These are phyloP conservation scores for Suillus fuscotomentosus DNA, from an alignment of 768 basidiomycete genomes.

Conservation along the genomic window DNA sequence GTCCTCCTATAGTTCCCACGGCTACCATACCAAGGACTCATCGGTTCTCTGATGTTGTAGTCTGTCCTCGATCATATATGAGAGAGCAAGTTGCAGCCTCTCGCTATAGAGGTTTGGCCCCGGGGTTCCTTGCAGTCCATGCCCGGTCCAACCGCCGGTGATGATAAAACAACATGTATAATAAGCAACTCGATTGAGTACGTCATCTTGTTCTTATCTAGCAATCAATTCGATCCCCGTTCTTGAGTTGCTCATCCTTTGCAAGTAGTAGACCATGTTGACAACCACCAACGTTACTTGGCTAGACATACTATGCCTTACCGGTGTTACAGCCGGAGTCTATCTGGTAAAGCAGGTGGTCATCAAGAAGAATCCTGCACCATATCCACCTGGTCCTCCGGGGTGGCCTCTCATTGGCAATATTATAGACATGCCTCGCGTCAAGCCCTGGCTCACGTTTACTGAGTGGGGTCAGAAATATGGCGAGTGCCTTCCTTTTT, in stretches of 20 bases:
- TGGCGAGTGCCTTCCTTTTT: not conserved
- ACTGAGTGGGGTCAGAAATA: not conserved
- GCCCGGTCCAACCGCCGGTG: too few relatives aligned
- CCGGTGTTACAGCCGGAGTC: not conserved
- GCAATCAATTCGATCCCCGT: not conserved
- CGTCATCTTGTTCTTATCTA: too few relatives aligned
- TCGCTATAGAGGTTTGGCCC: too few relatives aligned
- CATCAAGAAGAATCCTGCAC: not conserved
- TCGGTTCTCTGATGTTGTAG: too few relatives aligned
- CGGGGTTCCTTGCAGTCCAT: too few relatives aligned
- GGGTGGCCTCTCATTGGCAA: not conserved
- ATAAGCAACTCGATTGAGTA: too few relatives aligned
- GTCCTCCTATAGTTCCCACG: too few relatives aligned
- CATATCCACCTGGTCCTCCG: not conserved
- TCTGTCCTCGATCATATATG: too few relatives aligned
- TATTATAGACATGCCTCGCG: not conserved
- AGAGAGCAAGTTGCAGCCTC: too few relatives aligned
- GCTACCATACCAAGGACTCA: too few relatives aligned
- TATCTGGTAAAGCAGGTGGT: not conserved
- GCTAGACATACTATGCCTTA: not conserved
- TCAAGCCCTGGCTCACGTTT: not conserved
- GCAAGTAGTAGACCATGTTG: not conserved
- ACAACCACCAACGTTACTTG: not conserved
- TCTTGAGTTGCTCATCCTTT: not conserved
- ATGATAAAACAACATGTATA: too few relatives aligned